These are phyloP conservation scores for Penicillium sp. DNA, from an alignment of 2,329 filamentous ascomycete species.

Conservation along the genomic window DNA sequence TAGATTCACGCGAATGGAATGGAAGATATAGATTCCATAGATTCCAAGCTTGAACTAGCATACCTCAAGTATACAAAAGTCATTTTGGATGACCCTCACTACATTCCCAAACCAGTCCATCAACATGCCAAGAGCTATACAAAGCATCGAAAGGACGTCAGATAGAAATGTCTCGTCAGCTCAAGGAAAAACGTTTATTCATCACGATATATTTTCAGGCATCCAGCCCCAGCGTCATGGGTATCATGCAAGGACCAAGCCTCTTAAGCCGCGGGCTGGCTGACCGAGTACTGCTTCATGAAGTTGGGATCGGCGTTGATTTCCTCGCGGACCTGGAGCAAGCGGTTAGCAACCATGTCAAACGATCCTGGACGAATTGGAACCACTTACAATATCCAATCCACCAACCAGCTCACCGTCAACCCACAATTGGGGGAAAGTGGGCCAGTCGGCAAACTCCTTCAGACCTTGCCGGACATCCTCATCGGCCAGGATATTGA, in stretches of 20 bases:
- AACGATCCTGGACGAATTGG: slow-evolving; percentile 1
- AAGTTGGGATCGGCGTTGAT: slow-evolving; percentile 78
- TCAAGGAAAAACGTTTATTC: slow-evolving; percentile 17
- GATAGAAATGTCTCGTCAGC: slow-evolving; percentile 11
- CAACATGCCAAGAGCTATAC: background rate
- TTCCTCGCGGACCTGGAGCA: slow-evolving; percentile 79
- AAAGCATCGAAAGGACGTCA: slow-evolving; percentile 1
- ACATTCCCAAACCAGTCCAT: background rate
- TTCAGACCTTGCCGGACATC: slow-evolving; percentile 95
- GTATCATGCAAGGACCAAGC: slow-evolving; percentile 16
- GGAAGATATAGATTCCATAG: background rate
- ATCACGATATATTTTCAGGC: slow-evolving; percentile 14
- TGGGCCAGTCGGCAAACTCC: slow-evolving; percentile 97
- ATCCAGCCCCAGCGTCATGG: slow-evolving; percentile 16
- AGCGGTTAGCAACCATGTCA: slow-evolving; percentile 10
- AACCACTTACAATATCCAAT: slow-evolving; percentile 77
- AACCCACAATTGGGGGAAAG: slow-evolving; percentile 91
- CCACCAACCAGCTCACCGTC: slow-evolving; percentile 87
- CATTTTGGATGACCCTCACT: background rate
- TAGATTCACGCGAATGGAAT: background rate
- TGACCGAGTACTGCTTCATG: slow-evolving; percentile 63
- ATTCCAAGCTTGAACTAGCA: background rate
- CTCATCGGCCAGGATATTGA: slow-evolving; percentile 96
- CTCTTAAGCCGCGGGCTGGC: slow-evolving; percentile 24
- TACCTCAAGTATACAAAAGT: background rate